Evolutionary conservation across 208 protist genomes (phyloP).

Genomic region (Trichomonas gallinae): DNA sequence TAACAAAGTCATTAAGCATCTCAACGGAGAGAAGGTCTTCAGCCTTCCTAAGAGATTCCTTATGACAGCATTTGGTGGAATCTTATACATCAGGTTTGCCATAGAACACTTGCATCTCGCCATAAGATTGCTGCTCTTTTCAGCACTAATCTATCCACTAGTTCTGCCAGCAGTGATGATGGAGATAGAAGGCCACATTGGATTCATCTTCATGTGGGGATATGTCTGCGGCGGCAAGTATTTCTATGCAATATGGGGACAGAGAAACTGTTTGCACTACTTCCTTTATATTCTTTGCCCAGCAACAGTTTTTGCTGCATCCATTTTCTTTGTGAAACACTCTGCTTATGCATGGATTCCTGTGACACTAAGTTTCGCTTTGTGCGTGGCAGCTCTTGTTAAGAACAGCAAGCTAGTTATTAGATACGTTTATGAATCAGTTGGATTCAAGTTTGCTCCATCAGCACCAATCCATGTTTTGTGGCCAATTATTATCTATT

Average conservation of each 20-base stretch:
- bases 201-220: neutral
- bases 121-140: neutral
- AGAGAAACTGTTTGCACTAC: neutral
- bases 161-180: neutral
- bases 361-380: neutral
- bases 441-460: neutral
- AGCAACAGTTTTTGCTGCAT: neutral
- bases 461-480: neutral
- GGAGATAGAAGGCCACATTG: neutral
- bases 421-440: neutral
- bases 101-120: neutral
- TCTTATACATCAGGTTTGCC: neutral
- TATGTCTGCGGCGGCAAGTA: neutral
- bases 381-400: neutral
- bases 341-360: neutral
- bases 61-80: neutral
- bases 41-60: too few species aligned
- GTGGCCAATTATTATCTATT: neutral
- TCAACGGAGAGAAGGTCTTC: neutral
- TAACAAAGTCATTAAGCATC: neutral
- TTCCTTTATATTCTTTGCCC: neutral
- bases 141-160: neutral
- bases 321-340: neutral
- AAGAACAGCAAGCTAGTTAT: neutral
- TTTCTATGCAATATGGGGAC: neutral